phyloP scores from a whole-genome alignment of 139 green algal genomes.

The Chlorella sp. region DNA sequence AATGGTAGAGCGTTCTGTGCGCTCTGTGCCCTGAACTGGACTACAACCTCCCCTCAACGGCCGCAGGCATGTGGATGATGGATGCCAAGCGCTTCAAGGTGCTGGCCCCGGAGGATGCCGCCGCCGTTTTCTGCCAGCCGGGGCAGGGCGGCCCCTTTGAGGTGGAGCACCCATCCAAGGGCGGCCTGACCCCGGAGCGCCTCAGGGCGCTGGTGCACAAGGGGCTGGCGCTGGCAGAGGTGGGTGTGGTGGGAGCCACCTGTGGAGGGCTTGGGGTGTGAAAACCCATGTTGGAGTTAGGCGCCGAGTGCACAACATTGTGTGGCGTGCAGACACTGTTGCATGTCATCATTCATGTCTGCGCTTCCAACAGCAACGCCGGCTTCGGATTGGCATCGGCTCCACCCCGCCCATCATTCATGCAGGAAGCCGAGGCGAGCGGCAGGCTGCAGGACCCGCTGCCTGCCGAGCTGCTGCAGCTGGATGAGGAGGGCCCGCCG shows the following conservation, averaged over 20 bases:
- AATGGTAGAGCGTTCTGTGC: too few relatives aligned
- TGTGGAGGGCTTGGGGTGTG: not conserved
- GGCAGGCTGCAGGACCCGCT: slow-evolving; percentile 41
- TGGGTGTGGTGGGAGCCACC: not conserved
- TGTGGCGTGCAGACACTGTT: too few relatives aligned
- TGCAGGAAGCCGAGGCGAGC: not conserved
- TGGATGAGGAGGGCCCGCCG: not conserved
- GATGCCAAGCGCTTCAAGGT: not conserved
- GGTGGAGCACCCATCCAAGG: slow-evolving; percentile 23
- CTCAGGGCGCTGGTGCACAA: not conserved
- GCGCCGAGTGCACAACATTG: too few relatives aligned
- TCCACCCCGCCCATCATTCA: not conserved
- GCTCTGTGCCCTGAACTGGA: too few relatives aligned
- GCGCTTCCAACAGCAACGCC: too few relatives aligned
- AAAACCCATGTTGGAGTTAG: too few relatives aligned
- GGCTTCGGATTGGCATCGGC: too few relatives aligned
- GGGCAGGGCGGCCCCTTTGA: not conserved
- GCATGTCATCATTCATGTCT: too few relatives aligned
- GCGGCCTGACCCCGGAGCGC: not conserved
- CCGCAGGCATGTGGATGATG: slow-evolving; percentile 15
- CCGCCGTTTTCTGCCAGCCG: not conserved
- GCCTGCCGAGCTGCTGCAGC: slow-evolving; percentile 32
- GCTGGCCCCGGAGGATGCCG: not conserved
- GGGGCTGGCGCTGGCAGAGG: not conserved
- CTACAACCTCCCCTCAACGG: too few relatives aligned